phyloP scores from a whole-genome alignment of 805 yeast genomes.

The Starmerella asiatica region DNA sequence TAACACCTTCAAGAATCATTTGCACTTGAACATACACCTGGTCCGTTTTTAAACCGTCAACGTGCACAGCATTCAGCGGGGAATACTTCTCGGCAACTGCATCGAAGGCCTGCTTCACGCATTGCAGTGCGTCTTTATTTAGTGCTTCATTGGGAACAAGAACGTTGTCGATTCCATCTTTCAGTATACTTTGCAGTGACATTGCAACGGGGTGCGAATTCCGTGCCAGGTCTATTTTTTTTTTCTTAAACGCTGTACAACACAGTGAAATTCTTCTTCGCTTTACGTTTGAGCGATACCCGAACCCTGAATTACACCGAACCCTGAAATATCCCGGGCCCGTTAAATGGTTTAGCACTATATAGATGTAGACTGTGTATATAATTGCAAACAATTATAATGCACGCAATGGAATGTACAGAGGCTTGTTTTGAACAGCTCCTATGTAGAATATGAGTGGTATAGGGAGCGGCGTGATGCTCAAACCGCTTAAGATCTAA shows the following conservation, averaged over 20 bases:
- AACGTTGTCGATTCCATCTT: slow-evolving; percentile 21
- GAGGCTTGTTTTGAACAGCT: too few species aligned
- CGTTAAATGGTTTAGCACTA: too few species aligned
- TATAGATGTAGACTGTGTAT: too few species aligned
- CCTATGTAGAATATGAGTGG: too few species aligned
- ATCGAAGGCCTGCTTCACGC: slow-evolving; percentile 40
- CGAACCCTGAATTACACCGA: too few species aligned
- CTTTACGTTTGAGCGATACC: background rate
- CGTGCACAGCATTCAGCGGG: slow-evolving; percentile 64
- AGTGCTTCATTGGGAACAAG: slow-evolving; percentile 16
- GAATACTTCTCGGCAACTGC: slow-evolving; percentile 42
- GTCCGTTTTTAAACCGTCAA: slow-evolving; percentile 76
- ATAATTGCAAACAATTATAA: too few species aligned
- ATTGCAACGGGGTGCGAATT: slow-evolving; percentile 1
- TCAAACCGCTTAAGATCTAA: too few species aligned
- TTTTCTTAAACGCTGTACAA: too few species aligned
- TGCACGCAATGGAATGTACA: too few species aligned
- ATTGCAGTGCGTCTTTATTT: slow-evolving; percentile 19
- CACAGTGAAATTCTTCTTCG: background rate
- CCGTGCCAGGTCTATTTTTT: background rate
- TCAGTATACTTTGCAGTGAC: slow-evolving; percentile 10
- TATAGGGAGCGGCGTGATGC: too few species aligned
- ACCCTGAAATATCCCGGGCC: too few species aligned
- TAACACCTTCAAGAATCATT: slow-evolving; percentile 66
- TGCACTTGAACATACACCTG: slow-evolving; percentile 93